Conservation (phyloP, 2,329 filamentous ascomycete genomes). For the Colletotrichum orchidophilum region DNA sequence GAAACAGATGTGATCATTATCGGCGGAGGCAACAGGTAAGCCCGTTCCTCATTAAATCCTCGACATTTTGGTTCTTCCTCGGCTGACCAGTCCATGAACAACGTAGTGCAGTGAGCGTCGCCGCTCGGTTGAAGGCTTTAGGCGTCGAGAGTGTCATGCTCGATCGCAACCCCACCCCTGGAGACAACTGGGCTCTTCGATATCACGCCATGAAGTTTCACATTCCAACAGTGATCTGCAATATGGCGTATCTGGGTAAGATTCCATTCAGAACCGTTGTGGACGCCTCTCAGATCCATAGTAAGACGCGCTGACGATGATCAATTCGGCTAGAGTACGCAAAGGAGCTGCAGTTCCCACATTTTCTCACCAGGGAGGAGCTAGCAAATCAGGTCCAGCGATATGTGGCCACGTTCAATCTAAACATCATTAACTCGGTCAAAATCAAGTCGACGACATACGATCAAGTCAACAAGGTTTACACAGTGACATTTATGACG, state of each 20-base stretch:
- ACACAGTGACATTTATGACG: conserved; percentile 39
- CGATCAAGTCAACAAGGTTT: conserved; percentile 36
- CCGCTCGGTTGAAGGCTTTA: conserved; percentile 49
- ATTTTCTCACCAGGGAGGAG: conserved; percentile 38
- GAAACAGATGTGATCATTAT: conserved; percentile 47
- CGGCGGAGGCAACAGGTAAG: conserved; percentile 46
- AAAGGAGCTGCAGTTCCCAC: conserved; percentile 11
- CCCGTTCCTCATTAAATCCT: background rate
- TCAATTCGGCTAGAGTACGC: background rate
- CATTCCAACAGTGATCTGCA: conserved; percentile 44
- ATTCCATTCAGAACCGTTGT: background rate
- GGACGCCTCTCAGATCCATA: no score
- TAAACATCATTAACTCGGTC: conserved; percentile 41
- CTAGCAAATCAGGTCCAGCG: conserved; percentile 37
- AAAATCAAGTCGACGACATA: conserved; percentile 40
- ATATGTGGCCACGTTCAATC: conserved; percentile 41
- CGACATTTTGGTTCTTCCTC: background rate
- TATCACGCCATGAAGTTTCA: conserved; percentile 51
- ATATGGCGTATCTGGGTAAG: conserved; percentile 46
- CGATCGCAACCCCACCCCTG: conserved; percentile 45
- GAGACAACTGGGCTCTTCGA: conserved; percentile 50
- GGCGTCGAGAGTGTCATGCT: conserved; percentile 46
- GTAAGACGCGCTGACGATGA: background rate
- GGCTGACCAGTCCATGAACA: background rate
- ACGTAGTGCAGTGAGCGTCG: conserved; percentile 40